phyloP scores from a whole-genome alignment of 495 filamentous ascomycete species.

The Podospora fimiseda region DNA sequence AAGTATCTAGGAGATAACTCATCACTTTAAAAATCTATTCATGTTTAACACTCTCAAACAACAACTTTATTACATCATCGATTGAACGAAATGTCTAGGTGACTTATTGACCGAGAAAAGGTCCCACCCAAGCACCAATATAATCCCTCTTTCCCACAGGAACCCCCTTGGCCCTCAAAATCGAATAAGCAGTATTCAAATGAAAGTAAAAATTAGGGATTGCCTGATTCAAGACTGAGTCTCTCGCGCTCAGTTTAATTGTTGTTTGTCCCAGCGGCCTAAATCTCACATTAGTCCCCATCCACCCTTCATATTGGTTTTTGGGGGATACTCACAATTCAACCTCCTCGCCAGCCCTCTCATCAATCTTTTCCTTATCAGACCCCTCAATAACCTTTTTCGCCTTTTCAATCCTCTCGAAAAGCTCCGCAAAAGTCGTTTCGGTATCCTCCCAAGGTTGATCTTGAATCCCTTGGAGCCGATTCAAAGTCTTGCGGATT shows the following conservation, averaged over 20 bases:
- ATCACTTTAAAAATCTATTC: too few species aligned
- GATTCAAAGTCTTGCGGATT: conserved; percentile 33
- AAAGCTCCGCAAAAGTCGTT: conserved; percentile 10
- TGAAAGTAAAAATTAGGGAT: conserved; percentile 57
- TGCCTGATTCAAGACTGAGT: conserved; percentile 31
- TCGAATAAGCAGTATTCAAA: conserved; percentile 46
- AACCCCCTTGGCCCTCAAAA: conserved; percentile 50
- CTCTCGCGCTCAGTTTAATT: background rate
- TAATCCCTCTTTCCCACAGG: conserved; percentile 50
- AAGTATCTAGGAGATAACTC: too few species aligned
- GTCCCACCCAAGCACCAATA: too few species aligned
- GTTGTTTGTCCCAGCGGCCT: background rate
- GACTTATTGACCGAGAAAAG: too few species aligned
- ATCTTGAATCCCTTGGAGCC: conserved; percentile 26
- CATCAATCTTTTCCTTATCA: conserved; percentile 31
- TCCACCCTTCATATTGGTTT: too few species aligned
- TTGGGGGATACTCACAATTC: conserved; percentile 18
- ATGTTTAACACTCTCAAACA: too few species aligned
- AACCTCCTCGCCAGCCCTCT: conserved; percentile 25
- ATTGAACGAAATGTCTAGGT: too few species aligned
- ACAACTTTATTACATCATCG: too few species aligned
- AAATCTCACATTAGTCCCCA: background rate
- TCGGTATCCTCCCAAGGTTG: conserved; percentile 11
- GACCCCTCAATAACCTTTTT: conserved; percentile 23
- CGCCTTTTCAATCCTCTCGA: conserved; percentile 13